A percentile compares a stretch with the other conserved stretches of the same genome.
phyloP scores from a whole-genome alignment of 2,329 filamentous ascomycete genomes.

The Fusarium cicatricum region DNA sequence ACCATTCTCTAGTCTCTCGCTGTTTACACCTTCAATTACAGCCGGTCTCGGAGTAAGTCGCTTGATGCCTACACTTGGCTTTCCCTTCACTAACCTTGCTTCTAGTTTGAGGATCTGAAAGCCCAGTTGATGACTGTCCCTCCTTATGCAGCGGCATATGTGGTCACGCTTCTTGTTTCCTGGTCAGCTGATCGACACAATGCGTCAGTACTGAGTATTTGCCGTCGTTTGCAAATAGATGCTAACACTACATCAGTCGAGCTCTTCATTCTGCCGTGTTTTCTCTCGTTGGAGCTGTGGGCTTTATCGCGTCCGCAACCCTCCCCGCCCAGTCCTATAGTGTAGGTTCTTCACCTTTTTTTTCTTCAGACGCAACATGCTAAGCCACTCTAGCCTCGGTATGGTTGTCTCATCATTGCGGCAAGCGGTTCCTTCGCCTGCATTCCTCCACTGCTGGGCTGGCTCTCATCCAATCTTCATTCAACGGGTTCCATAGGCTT shows the following conservation, averaged over 20 bases:
- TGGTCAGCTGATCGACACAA: constrained; percentile 69
- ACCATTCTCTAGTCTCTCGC: constrained; percentile 64
- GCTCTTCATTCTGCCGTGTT: constrained; percentile 52
- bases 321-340: constrained; percentile 64
- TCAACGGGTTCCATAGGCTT: constrained; percentile 69
- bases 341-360: background rate
- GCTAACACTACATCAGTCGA: constrained; percentile 32
- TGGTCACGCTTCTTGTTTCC: constrained; percentile 49
- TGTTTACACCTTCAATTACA: constrained; percentile 67
- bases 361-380: background rate
- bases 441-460: constrained; percentile 71
- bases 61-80: constrained; percentile 2
- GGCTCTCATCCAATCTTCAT: constrained; percentile 71
- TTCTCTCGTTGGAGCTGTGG: constrained; percentile 55
- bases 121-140: constrained; percentile 71
- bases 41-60: constrained; percentile 52
- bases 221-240: rapidly evolving
- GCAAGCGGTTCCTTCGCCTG: constrained; percentile 70
- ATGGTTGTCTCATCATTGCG: constrained; percentile 72
- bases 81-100: background rate
- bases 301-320: constrained; percentile 67
- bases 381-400: constrained; percentile 52
- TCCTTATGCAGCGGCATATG: constrained; percentile 65
- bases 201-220: constrained; percentile 37
- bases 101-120: constrained; percentile 46